Evolutionary conservation across 345 rosid species (phyloP), one percentile per base, ranked within the genome.

Genomic region (Rubroshorea leprosula): DNA sequence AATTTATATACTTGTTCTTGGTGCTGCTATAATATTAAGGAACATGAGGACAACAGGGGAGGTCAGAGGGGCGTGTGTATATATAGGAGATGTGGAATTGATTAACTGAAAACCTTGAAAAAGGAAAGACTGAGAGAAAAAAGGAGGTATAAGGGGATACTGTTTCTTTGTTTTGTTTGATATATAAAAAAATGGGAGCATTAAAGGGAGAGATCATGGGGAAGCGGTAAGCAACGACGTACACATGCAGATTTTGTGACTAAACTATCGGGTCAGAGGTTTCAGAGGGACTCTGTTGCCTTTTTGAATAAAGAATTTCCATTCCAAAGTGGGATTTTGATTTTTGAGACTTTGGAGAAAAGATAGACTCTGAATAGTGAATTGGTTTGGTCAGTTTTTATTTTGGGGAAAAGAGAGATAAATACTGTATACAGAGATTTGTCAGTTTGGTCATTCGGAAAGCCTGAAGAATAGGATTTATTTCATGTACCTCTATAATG

Each of bases 161-260:
- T 54, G 21, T 19, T 52, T 53, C 51, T 44, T 1, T 55, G 21
- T 39, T n/a, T 23, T 49, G 22, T 49, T 54, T 60, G 29, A 2
- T 60, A 21, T 21, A 21, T 25, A 12, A 0, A 19, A 19, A 5
- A 17, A 3, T 56, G 26, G 19, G 18, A 39, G 55, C 56, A 52
- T 49, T 61, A 61, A 39, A 66, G 57, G 55, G 44, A 58, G 29
- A 51, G 66, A 26, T 52, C 12, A n/a, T 27, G 29, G 65, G 72
- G 59, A 72, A 46, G 75, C 51, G 69, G 70, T 57, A 72, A 68
- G 77, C 71, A 80, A 71, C 80, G 76, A 81, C 84, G 92, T 80
- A 80, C 77, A 68, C 96, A 85, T 86, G 95, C 92, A 83, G 83
- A 82, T 82, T 82, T 79, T 83, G 85, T 84, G 92, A 84, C 86